These are phyloP conservation scores for Sugiyamaella pinicola DNA, from an alignment of 1,139 yeast species.

Conservation along the genomic window DNA sequence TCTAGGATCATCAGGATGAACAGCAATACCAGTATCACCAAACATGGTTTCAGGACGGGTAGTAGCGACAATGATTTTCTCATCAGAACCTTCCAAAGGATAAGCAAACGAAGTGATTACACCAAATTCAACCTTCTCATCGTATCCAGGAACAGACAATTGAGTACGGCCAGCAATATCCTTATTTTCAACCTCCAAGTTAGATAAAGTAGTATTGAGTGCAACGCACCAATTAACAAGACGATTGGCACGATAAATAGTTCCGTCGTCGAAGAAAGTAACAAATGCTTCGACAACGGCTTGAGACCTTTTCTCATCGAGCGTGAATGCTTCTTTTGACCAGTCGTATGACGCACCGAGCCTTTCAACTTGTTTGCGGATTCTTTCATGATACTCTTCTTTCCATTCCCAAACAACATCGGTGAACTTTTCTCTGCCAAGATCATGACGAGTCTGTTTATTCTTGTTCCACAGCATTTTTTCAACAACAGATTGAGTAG, in stretches of 20 bases:
- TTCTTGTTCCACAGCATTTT: constrained; percentile 91
- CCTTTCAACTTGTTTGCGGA: constrained; percentile 78
- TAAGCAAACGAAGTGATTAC: constrained; percentile 92
- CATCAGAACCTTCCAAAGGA: constrained; percentile 85
- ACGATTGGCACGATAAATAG: constrained; percentile 90
- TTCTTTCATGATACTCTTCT: constrained; percentile 84
- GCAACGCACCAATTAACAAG: constrained; percentile 97
- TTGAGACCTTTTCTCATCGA: constrained; percentile 73
- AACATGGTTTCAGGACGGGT: constrained; percentile 98
- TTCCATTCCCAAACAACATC: constrained; percentile 98
- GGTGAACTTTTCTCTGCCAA: constrained; percentile 87
- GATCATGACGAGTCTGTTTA: constrained; percentile 89
- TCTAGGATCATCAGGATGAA: constrained; percentile 92
- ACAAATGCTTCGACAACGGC: constrained; percentile 94
- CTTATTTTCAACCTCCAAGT: constrained; percentile 93
- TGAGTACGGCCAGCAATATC: constrained; percentile 80
- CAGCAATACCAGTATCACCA: constrained; percentile 98
- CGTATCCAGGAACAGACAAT: constrained; percentile 86
- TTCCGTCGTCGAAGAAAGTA: constrained; percentile 88
- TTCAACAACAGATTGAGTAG: constrained; percentile 98
- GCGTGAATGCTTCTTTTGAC: constrained; percentile 90
- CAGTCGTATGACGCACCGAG: constrained; percentile 98
- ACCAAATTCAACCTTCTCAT: constrained; percentile 91
- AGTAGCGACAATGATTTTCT: constrained; percentile 88
- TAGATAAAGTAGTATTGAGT: constrained; percentile 91